Base-by-base conservation (phyloP, 768 basidiomycete genomes). In the Russula brevipes region DNA sequence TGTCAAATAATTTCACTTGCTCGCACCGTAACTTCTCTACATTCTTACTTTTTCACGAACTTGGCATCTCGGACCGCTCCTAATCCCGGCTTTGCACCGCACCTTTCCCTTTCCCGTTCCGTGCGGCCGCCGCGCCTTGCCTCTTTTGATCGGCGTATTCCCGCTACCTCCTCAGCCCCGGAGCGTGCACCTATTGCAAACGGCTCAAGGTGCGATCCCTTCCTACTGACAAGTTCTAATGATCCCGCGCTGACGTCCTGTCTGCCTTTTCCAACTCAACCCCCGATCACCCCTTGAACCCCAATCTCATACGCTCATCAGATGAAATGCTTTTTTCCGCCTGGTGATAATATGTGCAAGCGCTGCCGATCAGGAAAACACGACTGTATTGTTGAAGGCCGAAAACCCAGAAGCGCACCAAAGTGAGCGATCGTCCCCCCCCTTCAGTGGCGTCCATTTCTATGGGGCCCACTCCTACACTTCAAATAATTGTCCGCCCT, bases 251-350 rank as follows among this genome's bases (percentile, higher is more conserved):
- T 68, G 50, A 59, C 59, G 42, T 33, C 38, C 19, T 24, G 44
- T 36, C 45, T 16, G 33, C 35, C 11, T 42, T 51, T 10, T n/a
- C 17, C 19, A 16, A 30, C 24, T 39, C 12, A n/a, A 57, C 31
- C 52, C 51, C 60, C 54, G 31, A 52, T 49, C 38, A 56, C 50
- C 63, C 56, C 52, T 16, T 54, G 47, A 38, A 36, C 35, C 14
- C 16, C 11, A 6, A 54, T 54, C 38, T 3, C 45, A 31, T 53
- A 50, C 11, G 24, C 4, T 24, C 30, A n/a, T 59, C 66, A 91
- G 88, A 93, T 93, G 91, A 91, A 87, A 79, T 93, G 91, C 75
- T 86, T 86, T 68, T 91, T 92, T 71, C 86, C 86, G 44, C 79
- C 78, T 66, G 78, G 83, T 63, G 84, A 87, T 58, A 85, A 83